phyloP scores from a whole-genome alignment of 2,329 filamentous ascomycete genomes.

The Periglandula ipomoeae region DNA sequence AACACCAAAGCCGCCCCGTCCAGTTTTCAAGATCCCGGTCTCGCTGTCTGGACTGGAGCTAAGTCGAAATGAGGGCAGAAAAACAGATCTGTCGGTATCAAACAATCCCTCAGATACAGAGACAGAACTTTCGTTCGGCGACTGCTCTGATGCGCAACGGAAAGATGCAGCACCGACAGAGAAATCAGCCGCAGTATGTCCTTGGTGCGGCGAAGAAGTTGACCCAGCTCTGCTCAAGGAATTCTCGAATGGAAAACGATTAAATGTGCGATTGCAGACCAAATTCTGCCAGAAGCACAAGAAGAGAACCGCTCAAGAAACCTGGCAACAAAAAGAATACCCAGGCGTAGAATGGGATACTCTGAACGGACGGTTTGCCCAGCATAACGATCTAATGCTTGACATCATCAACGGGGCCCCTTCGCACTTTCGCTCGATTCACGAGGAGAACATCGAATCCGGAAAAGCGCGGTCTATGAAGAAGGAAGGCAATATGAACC shows the following conservation, averaged over 20 bases:
- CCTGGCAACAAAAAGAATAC: constrained; percentile 48
- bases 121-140: neutral
- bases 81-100: neutral
- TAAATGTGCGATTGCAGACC: constrained; percentile 50
- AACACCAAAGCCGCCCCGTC: constrained; percentile 10
- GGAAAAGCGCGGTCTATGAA: constrained; percentile 53
- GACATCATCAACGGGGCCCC: constrained; percentile 48
- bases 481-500: constrained; percentile 50
- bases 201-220: constrained; percentile 57
- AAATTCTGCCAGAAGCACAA: constrained; percentile 58
- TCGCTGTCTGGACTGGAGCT: constrained; percentile 9
- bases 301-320: constrained; percentile 38
- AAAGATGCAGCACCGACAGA: constrained; percentile 4
- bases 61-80: neutral
- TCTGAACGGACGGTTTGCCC: constrained; percentile 49
- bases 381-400: constrained; percentile 46
- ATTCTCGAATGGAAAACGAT: constrained; percentile 36
- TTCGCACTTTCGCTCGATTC: constrained; percentile 52
- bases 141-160: neutral
- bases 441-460: constrained; percentile 44
- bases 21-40: constrained; percentile 15
- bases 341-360: constrained; percentile 61
- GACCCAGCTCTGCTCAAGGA: constrained; percentile 43
- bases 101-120: constrained; percentile 6
- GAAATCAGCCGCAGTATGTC: constrained; percentile 38